phyloP scores from a whole-genome alignment of 805 yeast species.

The Metschnikowia colocasiae region DNA sequence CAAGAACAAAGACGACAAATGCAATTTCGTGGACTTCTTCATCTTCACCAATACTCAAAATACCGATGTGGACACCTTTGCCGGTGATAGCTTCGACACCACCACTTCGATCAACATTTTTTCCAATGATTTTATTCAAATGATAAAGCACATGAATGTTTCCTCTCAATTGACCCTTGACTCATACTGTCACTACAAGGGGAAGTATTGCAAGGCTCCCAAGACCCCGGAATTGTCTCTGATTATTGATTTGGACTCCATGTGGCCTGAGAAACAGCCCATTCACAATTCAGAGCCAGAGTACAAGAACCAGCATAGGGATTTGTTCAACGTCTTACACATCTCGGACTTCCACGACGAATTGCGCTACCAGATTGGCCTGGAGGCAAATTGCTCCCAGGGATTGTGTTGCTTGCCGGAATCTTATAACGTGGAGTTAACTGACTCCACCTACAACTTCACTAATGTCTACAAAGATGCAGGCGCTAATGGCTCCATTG shows the following conservation, averaged over 20 bases:
- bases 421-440: slow-evolving; percentile 33
- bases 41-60: slow-evolving; percentile 31
- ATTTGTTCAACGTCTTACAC: slow-evolving; percentile 59
- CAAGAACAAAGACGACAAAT: slow-evolving; percentile 27
- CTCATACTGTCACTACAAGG: slow-evolving; percentile 54
- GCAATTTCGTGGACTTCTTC: slow-evolving; percentile 37
- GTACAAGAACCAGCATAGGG: slow-evolving; percentile 23
- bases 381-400: slow-evolving; percentile 55
- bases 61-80: slow-evolving; percentile 16
- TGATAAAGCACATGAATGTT: slow-evolving; percentile 33
- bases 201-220: slow-evolving; percentile 48
- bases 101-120: slow-evolving; percentile 30
- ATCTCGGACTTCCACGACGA: slow-evolving; percentile 65
- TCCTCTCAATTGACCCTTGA: slow-evolving; percentile 36
- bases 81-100: slow-evolving; percentile 23
- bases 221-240: slow-evolving; percentile 45
- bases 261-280: slow-evolving; percentile 37
- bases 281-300: slow-evolving; percentile 27
- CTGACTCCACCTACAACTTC: slow-evolving; percentile 25
- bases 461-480: slow-evolving; percentile 24
- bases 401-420: slow-evolving; percentile 61
- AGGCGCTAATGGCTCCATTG: slow-evolving; percentile 14
- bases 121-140: slow-evolving; percentile 39
- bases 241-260: slow-evolving; percentile 28
- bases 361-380: slow-evolving; percentile 49